These are phyloP conservation scores for Austroboletus niveus DNA, from an alignment of 1,284 basidiomycete genomes.

Conservation along the genomic window DNA sequence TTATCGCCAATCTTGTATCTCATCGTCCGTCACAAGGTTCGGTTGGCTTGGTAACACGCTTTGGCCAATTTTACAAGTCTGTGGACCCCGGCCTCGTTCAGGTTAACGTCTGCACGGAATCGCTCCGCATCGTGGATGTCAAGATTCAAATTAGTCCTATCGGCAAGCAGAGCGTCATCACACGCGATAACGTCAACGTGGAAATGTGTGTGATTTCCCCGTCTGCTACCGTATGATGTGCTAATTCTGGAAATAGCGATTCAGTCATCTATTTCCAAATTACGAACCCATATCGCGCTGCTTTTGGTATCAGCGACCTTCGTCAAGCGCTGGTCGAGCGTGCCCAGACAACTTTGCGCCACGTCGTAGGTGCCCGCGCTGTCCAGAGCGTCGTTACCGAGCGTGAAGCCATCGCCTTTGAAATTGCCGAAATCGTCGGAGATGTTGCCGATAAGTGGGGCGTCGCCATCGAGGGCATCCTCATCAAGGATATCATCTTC, in stretches of 20 bases:
- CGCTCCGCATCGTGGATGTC: slow-evolving; percentile 83
- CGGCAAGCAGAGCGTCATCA: slow-evolving; percentile 83
- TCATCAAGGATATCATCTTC: slow-evolving; percentile 95
- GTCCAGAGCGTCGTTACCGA: slow-evolving; percentile 87
- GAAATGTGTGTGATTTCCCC: slow-evolving; percentile 56
- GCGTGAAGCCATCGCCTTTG: slow-evolving; percentile 93
- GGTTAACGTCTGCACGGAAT: slow-evolving; percentile 92
- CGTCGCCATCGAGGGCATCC: slow-evolving; percentile 91
- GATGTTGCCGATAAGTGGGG: slow-evolving; percentile 91
- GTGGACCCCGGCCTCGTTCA: slow-evolving; percentile 92
- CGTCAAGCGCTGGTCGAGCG: slow-evolving; percentile 87
- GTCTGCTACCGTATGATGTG: background rate
- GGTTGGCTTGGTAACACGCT: slow-evolving; percentile 88
- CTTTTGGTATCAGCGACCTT: slow-evolving; percentile 90
- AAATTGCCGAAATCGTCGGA: slow-evolving; percentile 92
- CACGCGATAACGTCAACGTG: slow-evolving; percentile 87
- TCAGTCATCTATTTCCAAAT: slow-evolving; percentile 92
- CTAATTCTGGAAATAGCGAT: slow-evolving; percentile 51
- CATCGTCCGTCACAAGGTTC: slow-evolving; percentile 50
- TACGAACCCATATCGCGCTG: slow-evolving; percentile 83
- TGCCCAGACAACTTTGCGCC: slow-evolving; percentile 92
- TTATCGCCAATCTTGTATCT: slow-evolving; percentile 7
- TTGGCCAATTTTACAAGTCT: slow-evolving; percentile 92
- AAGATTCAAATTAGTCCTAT: slow-evolving; percentile 92
- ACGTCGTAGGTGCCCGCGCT: slow-evolving; percentile 89